These are phyloP conservation scores for Tuber melanosporum DNA, from an alignment of 495 filamentous ascomycete species.

Conservation along the genomic window DNA sequence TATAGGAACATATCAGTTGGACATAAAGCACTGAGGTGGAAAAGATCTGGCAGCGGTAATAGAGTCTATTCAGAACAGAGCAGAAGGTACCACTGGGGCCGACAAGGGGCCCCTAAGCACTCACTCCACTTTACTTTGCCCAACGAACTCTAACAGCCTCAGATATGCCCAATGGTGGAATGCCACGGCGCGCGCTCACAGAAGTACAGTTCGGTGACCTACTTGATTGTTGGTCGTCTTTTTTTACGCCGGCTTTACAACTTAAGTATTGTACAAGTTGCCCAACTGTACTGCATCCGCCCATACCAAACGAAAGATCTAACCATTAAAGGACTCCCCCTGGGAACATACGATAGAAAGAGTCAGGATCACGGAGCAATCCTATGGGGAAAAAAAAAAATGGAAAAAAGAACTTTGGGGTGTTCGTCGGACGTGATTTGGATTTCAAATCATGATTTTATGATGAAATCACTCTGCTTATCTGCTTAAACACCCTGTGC, in stretches of 20 bases:
- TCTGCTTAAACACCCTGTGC: no score
- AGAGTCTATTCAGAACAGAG: not conserved
- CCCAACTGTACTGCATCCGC: not conserved
- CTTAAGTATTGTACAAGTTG: not conserved
- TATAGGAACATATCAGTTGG: not conserved
- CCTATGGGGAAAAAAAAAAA: no score
- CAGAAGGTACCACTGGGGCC: not conserved
- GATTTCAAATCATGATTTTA: no score
- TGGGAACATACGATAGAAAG: no score
- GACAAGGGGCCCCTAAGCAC: no score
- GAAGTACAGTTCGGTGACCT: not conserved
- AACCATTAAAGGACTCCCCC: no score
- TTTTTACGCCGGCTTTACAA: not conserved
- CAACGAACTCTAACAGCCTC: not conserved
- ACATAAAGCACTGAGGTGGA: not conserved
- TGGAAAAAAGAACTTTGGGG: no score
- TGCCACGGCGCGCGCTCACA: not conserved
- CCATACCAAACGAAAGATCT: not conserved
- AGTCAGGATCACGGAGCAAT: no score
- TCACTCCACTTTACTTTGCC: not conserved
- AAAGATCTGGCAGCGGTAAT: not conserved
- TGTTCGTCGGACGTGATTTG: no score
- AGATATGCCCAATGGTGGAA: not conserved
- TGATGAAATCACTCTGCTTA: no score
- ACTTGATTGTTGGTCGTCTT: not conserved